These are phyloP conservation scores for Erucastrum elatum DNA, from an alignment of 345 rosid genomes.

Conservation along the genomic window DNA sequence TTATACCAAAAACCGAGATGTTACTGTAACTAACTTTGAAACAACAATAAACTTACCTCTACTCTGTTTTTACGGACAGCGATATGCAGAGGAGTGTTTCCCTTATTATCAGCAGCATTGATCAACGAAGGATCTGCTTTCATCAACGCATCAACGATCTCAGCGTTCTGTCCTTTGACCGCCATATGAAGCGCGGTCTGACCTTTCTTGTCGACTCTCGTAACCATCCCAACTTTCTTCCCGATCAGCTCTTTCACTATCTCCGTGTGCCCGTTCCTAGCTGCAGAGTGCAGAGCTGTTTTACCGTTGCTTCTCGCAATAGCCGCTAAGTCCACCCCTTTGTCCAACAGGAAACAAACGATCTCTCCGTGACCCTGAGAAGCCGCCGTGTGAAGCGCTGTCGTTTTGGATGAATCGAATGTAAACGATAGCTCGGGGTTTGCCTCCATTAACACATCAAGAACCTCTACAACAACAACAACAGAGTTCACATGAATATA, in stretches of 20 bases:
- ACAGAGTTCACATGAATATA: too few relatives aligned
- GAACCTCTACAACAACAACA: constrained; percentile 46
- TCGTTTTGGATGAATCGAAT: constrained; percentile 68
- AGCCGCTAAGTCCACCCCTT: constrained; percentile 51
- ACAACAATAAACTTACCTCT: constrained; percentile 49
- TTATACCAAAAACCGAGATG: neutral
- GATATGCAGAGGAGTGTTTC: constrained; percentile 80
- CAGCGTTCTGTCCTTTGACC: constrained; percentile 71
- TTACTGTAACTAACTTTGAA: neutral
- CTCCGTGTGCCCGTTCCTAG: constrained; percentile 82
- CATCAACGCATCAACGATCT: constrained; percentile 59
- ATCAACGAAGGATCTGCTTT: constrained; percentile 48
- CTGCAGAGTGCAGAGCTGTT: constrained; percentile 81
- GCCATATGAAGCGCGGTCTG: constrained; percentile 96
- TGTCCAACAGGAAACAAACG: constrained; percentile 65
- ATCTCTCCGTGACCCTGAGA: constrained; percentile 75
- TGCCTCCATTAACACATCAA: constrained; percentile 65
- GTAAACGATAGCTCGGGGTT: constrained; percentile 73
- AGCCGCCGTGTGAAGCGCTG: constrained; percentile 81
- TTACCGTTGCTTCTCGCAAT: constrained; percentile 77
- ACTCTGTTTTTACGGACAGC: constrained; percentile 67
- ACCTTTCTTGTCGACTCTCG: constrained; percentile 70
- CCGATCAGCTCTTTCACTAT: constrained; percentile 63
- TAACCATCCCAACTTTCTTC: constrained; percentile 56
- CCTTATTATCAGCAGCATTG: constrained; percentile 73